Base-by-base conservation (phyloP, 2,329 filamentous ascomycete genomes). In the Claviceps spartinae region DNA sequence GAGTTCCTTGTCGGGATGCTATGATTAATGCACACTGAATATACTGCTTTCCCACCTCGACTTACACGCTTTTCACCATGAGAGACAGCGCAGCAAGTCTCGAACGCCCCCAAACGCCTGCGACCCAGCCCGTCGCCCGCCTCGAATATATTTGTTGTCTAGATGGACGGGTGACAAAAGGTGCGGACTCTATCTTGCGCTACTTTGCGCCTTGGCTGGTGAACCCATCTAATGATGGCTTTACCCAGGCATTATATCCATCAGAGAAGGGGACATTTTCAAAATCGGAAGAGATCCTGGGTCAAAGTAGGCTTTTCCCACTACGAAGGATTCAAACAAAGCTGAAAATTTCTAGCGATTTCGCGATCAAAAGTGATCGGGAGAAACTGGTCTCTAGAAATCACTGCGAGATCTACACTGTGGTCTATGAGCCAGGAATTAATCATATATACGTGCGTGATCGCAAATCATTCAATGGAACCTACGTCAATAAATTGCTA, bases 401-500 rank as follows among this genome's bases (percentile, higher is more conserved):
- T 26, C 77, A 81, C 51, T 75, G 77, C 56, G 73, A 79, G 56
- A 65, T 81, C 36, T 81, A 79, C 59, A 73, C 72, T 1, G 64
- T 81, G 42, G 60, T 72, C 9, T 78, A 78, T 54, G 75, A 79
- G 45, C 61, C 63, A 20, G 63, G 61, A 8, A 52, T 63, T 56
- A 65, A 66, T 45, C 62, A 78, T 51, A 62, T 81, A 42, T 81
- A 79, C 55, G 75, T 79, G 30, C 73, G 77, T 14, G 78, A 82
- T 56, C 71, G 74, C 24, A 71, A 72, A 50, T 80, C 78, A 4
- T 65, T 65, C 16, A 75, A 75, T 51, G 78, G 78, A 2, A 81
- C 77, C 0, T 73, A 67, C 49, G 71, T 81, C 40, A 78, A 80
- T 52, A 67, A 62, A 1, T 48, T 59, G 0, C 62, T 69, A 16